A percentile compares a stretch with the other conserved stretches of the same genome.
These are phyloP conservation scores for Tulasnella sp. DNA, from an alignment of 768 basidiomycete species.

Conservation along the genomic window DNA sequence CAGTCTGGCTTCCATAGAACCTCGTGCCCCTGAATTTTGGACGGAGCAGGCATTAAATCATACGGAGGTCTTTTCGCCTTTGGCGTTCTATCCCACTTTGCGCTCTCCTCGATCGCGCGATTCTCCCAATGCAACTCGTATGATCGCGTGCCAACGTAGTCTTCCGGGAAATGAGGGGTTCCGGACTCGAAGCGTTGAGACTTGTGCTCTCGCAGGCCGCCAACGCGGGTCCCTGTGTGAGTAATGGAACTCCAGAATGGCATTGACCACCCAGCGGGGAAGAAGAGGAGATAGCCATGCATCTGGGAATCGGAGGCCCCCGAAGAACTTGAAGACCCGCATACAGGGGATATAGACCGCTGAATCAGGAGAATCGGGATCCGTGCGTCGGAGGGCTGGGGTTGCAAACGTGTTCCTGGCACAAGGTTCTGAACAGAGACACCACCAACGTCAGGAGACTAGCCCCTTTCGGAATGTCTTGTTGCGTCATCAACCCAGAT, in stretches of 20 bases:
- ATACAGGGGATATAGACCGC: slow-evolving; percentile 54
- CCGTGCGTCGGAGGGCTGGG: slow-evolving; percentile 72
- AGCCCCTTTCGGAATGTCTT: slow-evolving; percentile 14
- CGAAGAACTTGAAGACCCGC: slow-evolving; percentile 28
- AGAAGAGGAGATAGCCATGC: slow-evolving; percentile 83
- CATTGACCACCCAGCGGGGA: slow-evolving; percentile 90
- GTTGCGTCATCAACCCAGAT: neutral
- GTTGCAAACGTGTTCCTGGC: slow-evolving; percentile 68
- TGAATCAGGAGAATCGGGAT: slow-evolving; percentile 82
- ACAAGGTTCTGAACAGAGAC: slow-evolving; percentile 54
- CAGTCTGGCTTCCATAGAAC: slow-evolving; percentile 79
- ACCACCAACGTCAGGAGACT: slow-evolving; percentile 1
- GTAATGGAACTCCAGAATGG: slow-evolving; percentile 79
- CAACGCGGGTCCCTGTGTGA: slow-evolving; percentile 79
- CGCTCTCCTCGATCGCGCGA: slow-evolving; percentile 53
- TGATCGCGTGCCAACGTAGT: slow-evolving; percentile 61
- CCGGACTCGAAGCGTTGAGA: slow-evolving; percentile 83
- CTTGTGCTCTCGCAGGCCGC: slow-evolving; percentile 76
- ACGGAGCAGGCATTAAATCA: slow-evolving; percentile 32
- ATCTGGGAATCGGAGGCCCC: slow-evolving; percentile 40
- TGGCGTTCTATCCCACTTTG: slow-evolving; percentile 73
- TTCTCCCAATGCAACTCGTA: slow-evolving; percentile 51
- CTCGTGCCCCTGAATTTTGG: slow-evolving; percentile 51
- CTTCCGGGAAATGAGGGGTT: slow-evolving; percentile 69
- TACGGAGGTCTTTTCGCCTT: slow-evolving; percentile 82